Base-by-base conservation (phyloP, 805 yeast genomes). In the Nakazawaea wickerhamii region DNA sequence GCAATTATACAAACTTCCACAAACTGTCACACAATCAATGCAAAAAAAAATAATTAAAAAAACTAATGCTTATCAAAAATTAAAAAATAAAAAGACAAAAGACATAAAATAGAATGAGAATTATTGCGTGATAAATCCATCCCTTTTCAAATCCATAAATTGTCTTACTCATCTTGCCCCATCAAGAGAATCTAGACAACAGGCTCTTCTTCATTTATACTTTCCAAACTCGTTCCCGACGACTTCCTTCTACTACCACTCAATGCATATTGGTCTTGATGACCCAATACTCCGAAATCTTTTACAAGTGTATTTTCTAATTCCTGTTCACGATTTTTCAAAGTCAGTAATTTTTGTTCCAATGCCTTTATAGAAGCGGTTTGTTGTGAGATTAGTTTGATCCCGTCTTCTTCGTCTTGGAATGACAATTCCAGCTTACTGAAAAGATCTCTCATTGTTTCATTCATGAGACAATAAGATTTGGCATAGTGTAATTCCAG, bases 321-420 rank as follows among this genome's bases (percentile, higher is more conserved):
- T 9, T 43, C 40, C 10, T 14, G n/a, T 14, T 30, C n/a, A n/a
- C 19, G 37, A 17, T 17, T 20, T 25, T 30, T 41, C 22, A 27
- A 21, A 17, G 4, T 5, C 10, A 14, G 18, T 30, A 49, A 28
- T 28, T 43, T 26, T 15, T 23, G 15, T 18, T 49, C 50, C n/a
- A 35, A 11, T 5, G 9, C 9, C 30, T 48, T 47, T 28, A 45
- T 40, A 7, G 30, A 19, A 2, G 34, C 45, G 41, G 47, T 44
- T 21, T 43, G 36, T 25, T 34, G 30, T 5, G 38, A 20, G 17
- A 48, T 40, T 28, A 37, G 13, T 8, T 34, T 41, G 42, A 49
- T 33, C 10, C 52, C 52, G 23, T 38, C 38, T 9, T 47, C 40
- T 26, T 49, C 52, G 14, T 43, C 49, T 34, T 47, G 46, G 2